Evolutionary conservation across 2,329 filamentous ascomycete genomes (phyloP).

Genomic region (Daldinia sp.): DNA sequence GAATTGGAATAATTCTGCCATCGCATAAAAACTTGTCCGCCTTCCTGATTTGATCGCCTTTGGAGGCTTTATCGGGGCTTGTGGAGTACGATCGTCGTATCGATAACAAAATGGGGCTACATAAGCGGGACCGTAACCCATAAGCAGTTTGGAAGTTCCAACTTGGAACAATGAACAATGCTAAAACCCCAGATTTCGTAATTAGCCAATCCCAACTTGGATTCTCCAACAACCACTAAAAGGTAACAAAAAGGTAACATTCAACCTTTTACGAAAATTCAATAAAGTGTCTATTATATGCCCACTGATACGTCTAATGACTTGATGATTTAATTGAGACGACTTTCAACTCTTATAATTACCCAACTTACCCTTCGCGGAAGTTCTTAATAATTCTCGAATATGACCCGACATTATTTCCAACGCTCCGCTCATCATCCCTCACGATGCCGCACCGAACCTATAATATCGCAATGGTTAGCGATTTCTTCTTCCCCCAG

Average conservation of each 20-base stretch:
- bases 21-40: conserved; percentile 42
- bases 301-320: neutral
- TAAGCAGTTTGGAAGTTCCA: no score
- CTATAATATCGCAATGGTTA: conserved; percentile 87
- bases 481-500: conserved; percentile 99
- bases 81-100: conserved; percentile 20
- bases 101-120: conserved; percentile 2
- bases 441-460: conserved; percentile 61
- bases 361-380: neutral
- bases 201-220: neutral
- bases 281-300: neutral
- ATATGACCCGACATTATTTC: conserved; percentile 35
- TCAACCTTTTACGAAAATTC: neutral
- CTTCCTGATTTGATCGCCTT: conserved; percentile 33
- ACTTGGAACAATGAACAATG: no score
- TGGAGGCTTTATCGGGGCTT: neutral
- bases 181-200: neutral
- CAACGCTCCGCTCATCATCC: conserved; percentile 18
- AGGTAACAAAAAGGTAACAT: neutral
- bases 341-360: neutral
- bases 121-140: no score
- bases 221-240: neutral
- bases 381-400: conserved; percentile 9
- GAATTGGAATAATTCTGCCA: conserved; percentile 39
- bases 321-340: neutral